Conservation (phyloP, 192 early-diverging fungal genomes). For the Mortierella hygrophila region DNA sequence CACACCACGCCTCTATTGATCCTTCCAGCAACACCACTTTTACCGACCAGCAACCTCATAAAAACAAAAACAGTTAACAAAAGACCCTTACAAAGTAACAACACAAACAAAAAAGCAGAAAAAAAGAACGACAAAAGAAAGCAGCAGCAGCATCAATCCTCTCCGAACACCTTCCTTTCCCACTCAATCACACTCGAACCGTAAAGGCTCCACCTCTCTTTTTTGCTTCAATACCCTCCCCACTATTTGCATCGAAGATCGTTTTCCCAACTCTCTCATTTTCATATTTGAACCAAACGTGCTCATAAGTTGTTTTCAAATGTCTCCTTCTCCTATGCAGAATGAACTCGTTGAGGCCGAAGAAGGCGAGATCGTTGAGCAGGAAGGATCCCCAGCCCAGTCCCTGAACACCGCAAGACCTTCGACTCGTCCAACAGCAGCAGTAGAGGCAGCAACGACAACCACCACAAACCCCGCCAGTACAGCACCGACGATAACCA, state of each 20-base stretch:
- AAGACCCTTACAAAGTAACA: not conserved
- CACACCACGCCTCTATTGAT: too few relatives aligned
- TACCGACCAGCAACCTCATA: not conserved
- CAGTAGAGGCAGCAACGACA: not conserved
- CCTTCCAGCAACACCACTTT: not conserved
- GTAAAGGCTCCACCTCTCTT: not conserved
- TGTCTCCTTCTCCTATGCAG: constrained; percentile 56
- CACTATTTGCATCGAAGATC: not conserved
- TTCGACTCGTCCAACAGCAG: constrained; percentile 4
- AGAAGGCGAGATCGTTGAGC: constrained; percentile 53
- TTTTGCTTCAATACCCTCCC: not conserved
- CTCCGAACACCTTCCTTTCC: not conserved
- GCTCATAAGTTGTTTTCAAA: constrained; percentile 53
- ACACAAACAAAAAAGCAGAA: not conserved
- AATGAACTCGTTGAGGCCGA: constrained; percentile 52
- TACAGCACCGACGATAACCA: not conserved
- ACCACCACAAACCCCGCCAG: not conserved
- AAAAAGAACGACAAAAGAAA: not conserved
- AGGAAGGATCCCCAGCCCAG: constrained; percentile 12
- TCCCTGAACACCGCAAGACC: constrained; percentile 15
- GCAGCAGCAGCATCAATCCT: not conserved
- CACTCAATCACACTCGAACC: not conserved
- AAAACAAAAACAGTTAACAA: not conserved
- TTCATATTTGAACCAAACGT: constrained; percentile 12
- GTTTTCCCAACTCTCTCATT: not conserved